These are phyloP conservation scores for Cladosporium austrohemisphaericum DNA, from an alignment of 2,329 filamentous ascomycete species.

Conservation along the genomic window DNA sequence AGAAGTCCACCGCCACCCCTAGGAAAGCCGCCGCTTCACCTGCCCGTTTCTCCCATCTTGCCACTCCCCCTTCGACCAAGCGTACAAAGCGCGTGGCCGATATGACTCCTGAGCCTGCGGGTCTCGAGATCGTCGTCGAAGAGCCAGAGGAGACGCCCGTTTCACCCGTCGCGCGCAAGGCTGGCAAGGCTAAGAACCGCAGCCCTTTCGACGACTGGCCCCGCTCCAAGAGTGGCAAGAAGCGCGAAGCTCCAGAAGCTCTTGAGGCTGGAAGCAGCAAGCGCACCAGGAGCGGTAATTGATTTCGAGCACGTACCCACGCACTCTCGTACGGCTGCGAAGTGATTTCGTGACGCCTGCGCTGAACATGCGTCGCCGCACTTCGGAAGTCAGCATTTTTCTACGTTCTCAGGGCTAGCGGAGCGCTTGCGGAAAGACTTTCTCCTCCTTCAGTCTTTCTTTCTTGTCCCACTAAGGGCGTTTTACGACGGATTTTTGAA, in stretches of 20 bases:
- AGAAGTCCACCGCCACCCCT: conserved; percentile 24
- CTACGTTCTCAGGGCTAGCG: too few species aligned
- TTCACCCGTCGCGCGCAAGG: conserved; percentile 16
- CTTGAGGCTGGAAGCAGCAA: conserved; percentile 16
- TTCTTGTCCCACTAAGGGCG: too few species aligned
- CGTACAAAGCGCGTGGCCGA: conserved; percentile 59
- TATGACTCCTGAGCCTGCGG: conserved; percentile 33
- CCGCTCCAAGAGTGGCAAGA: conserved; percentile 52
- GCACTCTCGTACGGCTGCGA: too few species aligned
- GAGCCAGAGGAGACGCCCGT: conserved; percentile 17
- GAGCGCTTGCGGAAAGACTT: too few species aligned
- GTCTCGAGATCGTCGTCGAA: conserved; percentile 11
- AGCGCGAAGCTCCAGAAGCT: conserved; percentile 19
- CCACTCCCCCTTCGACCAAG: conserved; percentile 60
- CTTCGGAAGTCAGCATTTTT: too few species aligned
- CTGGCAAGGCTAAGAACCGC: conserved; percentile 29
- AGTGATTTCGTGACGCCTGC: too few species aligned
- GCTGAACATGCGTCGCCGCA: too few species aligned
- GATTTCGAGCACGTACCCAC: background rate
- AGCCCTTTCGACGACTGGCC: conserved; percentile 67
- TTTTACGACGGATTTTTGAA: too few species aligned
- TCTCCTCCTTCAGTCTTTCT: too few species aligned
- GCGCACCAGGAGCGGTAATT: conserved; percentile 18
- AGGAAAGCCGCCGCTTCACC: conserved; percentile 22
- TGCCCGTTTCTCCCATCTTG: conserved; percentile 50